Evolutionary conservation across 2,329 filamentous ascomycete species (phyloP).

Genomic region (Cladobotryum protrusum): DNA sequence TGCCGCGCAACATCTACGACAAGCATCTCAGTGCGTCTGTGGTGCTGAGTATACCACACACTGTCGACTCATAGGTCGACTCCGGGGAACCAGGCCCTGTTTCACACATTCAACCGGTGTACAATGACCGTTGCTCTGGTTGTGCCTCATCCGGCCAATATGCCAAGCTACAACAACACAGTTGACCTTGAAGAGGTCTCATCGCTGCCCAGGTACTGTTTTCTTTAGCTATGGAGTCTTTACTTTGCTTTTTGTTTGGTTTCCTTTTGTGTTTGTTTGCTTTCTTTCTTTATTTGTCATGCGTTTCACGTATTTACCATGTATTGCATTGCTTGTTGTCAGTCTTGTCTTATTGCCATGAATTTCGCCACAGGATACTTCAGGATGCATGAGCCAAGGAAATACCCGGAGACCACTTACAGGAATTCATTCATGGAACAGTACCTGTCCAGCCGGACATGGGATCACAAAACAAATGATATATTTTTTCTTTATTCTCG

Average conservation of each 20-base stretch:
- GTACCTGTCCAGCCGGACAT: slow-evolving; percentile 28
- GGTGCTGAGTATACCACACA: slow-evolving; percentile 13
- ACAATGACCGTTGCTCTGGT: slow-evolving; percentile 45
- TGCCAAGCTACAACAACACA: slow-evolving; percentile 48
- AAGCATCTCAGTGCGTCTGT: slow-evolving; percentile 19
- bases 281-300: slow-evolving; percentile 16
- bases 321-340: slow-evolving; percentile 20
- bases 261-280: slow-evolving; percentile 26
- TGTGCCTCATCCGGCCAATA: slow-evolving; percentile 41
- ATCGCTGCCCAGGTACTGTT: slow-evolving; percentile 57
- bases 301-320: slow-evolving; percentile 24
- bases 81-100: slow-evolving; percentile 23
- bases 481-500: slow-evolving; percentile 18
- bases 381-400: slow-evolving; percentile 14
- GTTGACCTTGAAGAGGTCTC: slow-evolving; percentile 54
- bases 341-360: slow-evolving; percentile 17
- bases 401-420: neutral
- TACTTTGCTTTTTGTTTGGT: slow-evolving; percentile 19
- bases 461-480: slow-evolving; percentile 22
- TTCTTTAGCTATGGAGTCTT: slow-evolving; percentile 31
- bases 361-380: slow-evolving; percentile 14
- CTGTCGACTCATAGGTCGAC: slow-evolving; percentile 21
- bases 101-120: slow-evolving; percentile 29
- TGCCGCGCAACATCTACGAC: slow-evolving; percentile 23
- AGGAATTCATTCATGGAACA: slow-evolving; percentile 12